Evolutionary conservation across 192 early-diverging fungal species (phyloP).

Genomic region (Coemansia sp.): DNA sequence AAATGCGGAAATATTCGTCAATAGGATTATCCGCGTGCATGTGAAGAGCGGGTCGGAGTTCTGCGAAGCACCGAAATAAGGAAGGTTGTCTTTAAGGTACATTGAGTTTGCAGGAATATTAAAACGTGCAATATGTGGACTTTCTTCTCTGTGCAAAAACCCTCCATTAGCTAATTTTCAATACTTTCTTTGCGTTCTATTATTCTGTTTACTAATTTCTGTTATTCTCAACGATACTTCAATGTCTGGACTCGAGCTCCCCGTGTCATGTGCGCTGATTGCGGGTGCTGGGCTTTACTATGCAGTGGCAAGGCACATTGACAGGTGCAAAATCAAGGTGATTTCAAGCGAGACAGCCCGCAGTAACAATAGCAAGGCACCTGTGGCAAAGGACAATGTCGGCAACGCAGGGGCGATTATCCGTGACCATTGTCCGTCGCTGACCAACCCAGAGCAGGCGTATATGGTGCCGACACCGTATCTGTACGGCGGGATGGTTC

Average conservation of each 20-base stretch:
- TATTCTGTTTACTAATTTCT: too few species aligned
- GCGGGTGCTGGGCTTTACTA: constrained; percentile 11
- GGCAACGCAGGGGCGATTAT: constrained; percentile 8
- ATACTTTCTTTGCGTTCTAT: too few species aligned
- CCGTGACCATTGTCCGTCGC: constrained; percentile 51
- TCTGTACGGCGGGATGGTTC: constrained; percentile 75
- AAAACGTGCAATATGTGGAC: too few species aligned
- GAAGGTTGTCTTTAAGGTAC: too few species aligned
- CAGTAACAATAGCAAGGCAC: too few species aligned
- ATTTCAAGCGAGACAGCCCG: background rate
- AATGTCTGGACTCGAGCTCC: constrained; percentile 1
- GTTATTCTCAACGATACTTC: background rate
- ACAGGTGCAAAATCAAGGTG: constrained; percentile 10
- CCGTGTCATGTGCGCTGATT: constrained; percentile 1
- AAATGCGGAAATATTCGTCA: too few species aligned
- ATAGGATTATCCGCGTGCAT: too few species aligned
- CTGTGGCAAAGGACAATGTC: background rate
- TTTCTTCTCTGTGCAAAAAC: too few species aligned
- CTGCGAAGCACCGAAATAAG: too few species aligned
- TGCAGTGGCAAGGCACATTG: background rate
- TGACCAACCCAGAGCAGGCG: constrained; percentile 45
- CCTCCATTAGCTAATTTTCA: too few species aligned
- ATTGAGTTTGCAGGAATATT: too few species aligned
- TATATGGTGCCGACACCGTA: constrained; percentile 69
- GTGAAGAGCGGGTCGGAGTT: too few species aligned